Evolutionary conservation across 78 protist genomes (phyloP).

Genomic region (Dictyostelium intermedium): DNA sequence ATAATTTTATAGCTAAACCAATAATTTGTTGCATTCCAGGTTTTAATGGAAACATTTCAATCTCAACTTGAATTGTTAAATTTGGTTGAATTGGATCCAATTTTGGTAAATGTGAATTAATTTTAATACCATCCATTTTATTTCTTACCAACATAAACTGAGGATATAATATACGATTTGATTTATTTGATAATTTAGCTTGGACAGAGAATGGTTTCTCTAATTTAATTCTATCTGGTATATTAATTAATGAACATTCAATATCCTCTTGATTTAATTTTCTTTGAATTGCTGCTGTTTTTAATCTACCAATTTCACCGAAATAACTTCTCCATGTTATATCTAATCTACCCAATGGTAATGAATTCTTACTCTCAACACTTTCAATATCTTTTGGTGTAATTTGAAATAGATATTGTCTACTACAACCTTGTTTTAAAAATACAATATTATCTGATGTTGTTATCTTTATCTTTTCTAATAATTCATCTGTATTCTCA

Average conservation of each 20-base stretch:
- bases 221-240: constrained; percentile 18
- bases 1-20: constrained; percentile 50
- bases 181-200: constrained; percentile 29
- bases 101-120: constrained; percentile 54
- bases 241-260: constrained; percentile 17
- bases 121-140: constrained; percentile 67
- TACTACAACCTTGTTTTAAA: constrained; percentile 46
- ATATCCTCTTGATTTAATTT: constrained; percentile 30
- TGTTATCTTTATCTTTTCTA: not conserved
- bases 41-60: constrained; percentile 74
- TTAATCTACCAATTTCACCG: constrained; percentile 76
- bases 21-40: constrained; percentile 79
- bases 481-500: not conserved
- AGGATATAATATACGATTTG: constrained; percentile 26
- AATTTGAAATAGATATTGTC: constrained; percentile 74
- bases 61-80: not conserved
- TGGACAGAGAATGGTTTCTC: constrained; percentile 41
- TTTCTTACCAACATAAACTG: constrained; percentile 38
- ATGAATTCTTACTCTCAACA: constrained; percentile 45
- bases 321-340: constrained; percentile 67
- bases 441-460: constrained; percentile 50
- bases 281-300: constrained; percentile 51
- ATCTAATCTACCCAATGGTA: constrained; percentile 63
- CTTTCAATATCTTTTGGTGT: constrained; percentile 45
- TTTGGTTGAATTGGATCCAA: constrained; percentile 24